A percentile compares a stretch with the other conserved stretches of the same genome.
Evolutionary conservation across 495 filamentous ascomycete species (phyloP).

Genomic region (Lentithecium fluviatile): DNA sequence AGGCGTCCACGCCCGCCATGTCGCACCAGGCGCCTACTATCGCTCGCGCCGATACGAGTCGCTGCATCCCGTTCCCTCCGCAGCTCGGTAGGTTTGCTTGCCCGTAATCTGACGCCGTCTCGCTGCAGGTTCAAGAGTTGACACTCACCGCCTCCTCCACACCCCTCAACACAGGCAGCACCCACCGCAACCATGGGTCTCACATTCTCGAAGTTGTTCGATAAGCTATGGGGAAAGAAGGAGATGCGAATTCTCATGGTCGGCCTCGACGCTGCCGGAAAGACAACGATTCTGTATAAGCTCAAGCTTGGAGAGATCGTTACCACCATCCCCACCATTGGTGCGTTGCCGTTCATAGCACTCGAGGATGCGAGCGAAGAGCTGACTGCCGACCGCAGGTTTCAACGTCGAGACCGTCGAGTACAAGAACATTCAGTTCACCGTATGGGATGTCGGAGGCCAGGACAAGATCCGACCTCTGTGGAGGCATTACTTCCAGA

Average conservation of each 20-base stretch:
- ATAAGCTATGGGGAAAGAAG: slow-evolving; percentile 96
- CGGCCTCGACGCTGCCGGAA: slow-evolving; percentile 97
- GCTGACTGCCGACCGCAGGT: slow-evolving; percentile 54
- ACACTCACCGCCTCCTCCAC: slow-evolving; percentile 30
- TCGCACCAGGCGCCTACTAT: slow-evolving; percentile 20
- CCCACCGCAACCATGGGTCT: slow-evolving; percentile 80
- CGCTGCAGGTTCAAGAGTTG: slow-evolving; percentile 32
- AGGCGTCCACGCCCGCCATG: slow-evolving; percentile 11
- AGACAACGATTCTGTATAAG: slow-evolving; percentile 99
- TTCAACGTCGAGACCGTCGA: slow-evolving; percentile 99
- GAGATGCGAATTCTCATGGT: slow-evolving; percentile 99
- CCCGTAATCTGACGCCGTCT: slow-evolving; percentile 12
- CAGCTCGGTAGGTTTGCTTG: background rate
- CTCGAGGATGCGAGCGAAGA: background rate
- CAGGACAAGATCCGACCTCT: slow-evolving; percentile 99
- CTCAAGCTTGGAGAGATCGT: slow-evolving; percentile 99
- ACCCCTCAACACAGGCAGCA: slow-evolving; percentile 12
- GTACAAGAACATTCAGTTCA: slow-evolving; percentile 99
- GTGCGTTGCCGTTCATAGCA: slow-evolving; percentile 57
- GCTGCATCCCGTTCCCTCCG: background rate
- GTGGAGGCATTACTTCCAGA: slow-evolving; percentile 99
- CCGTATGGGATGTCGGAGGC: slow-evolving; percentile 99
- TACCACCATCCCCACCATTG: slow-evolving; percentile 98
- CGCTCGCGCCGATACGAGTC: slow-evolving; percentile 9
- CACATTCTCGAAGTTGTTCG: slow-evolving; percentile 87